phyloP scores from a whole-genome alignment of 345 rosid genomes.

The Arabis alpina region DNA sequence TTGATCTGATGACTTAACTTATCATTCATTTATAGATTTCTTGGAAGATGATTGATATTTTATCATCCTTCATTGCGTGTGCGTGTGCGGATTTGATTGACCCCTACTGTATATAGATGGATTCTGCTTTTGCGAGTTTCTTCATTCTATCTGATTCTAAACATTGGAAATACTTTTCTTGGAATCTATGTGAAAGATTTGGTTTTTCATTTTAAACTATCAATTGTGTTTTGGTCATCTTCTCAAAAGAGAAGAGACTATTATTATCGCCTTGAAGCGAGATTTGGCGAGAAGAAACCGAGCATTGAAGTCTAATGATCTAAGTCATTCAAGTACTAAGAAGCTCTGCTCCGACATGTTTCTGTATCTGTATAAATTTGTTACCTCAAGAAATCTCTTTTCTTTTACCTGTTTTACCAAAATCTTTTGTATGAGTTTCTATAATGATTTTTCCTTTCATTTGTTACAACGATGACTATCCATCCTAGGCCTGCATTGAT shows the following conservation, averaged over 20 bases:
- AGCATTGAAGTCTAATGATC: background rate
- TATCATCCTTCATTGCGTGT: conserved; percentile 35
- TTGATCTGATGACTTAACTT: conserved; percentile 28
- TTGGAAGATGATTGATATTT: conserved; percentile 36
- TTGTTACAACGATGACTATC: conserved; percentile 28
- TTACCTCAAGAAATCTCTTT: conserved; percentile 18
- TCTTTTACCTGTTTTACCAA: conserved; percentile 2
- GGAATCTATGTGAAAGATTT: conserved; percentile 1
- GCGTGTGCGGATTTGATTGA: conserved; percentile 38
- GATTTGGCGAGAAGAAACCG: no score
- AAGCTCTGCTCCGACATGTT: background rate
- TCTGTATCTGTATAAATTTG: conserved; percentile 13
- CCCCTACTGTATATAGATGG: conserved; percentile 37
- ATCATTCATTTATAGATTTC: conserved; percentile 19
- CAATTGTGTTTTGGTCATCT: background rate
- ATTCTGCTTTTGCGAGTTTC: conserved; percentile 20
- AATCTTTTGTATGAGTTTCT: conserved; percentile 35
- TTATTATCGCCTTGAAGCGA: no score
- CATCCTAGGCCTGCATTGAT: conserved; percentile 22
- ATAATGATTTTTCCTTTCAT: background rate
- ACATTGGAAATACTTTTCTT: conserved; percentile 1
- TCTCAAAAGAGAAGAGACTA: no score
- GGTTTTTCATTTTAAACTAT: conserved; percentile 1
- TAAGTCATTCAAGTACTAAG: no score
- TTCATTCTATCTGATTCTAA: conserved; percentile 9